Percentiles rank a stretch among this genome's conserved stretches.
phyloP scores from a whole-genome alignment of 176 grass and related monocot species.

The Eragrostis curvula region DNA sequence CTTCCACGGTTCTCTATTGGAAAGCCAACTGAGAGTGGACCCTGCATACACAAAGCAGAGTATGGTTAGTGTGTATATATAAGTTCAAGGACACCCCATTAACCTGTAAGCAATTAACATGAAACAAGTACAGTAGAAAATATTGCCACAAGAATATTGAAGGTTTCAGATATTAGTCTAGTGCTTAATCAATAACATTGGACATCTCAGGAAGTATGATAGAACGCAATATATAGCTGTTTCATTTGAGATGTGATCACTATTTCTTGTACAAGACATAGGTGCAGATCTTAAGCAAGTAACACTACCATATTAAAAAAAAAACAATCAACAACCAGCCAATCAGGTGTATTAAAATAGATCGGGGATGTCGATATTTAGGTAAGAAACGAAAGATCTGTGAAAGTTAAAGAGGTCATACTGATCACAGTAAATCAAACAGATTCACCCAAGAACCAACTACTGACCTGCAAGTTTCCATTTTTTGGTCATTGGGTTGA shows the following conservation, averaged over 20 bases:
- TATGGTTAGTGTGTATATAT: neutral
- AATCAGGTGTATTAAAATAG: neutral
- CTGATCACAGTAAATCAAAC: neutral
- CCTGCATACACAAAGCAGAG: conserved; percentile 43
- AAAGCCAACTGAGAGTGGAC: conserved; percentile 63
- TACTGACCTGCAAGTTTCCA: neutral
- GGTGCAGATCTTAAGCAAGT: neutral
- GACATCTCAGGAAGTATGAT: neutral
- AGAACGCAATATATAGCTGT: neutral
- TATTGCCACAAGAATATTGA: neutral
- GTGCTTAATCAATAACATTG: neutral
- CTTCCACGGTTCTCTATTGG: conserved; percentile 75
- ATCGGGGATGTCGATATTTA: no score
- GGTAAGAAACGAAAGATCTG: no score
- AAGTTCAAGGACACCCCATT: neutral
- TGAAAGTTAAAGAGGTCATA: neutral
- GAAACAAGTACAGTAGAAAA: neutral
- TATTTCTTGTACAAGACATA: neutral
- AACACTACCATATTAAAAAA: neutral
- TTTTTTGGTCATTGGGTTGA: no score
- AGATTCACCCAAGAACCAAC: neutral
- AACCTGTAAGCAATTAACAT: conserved; percentile 1
- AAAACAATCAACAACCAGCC: neutral
- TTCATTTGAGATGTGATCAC: neutral
- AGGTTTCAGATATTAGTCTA: neutral